Conservation (phyloP, 306 rosid species). For the Cucurbita maxima region DNA sequence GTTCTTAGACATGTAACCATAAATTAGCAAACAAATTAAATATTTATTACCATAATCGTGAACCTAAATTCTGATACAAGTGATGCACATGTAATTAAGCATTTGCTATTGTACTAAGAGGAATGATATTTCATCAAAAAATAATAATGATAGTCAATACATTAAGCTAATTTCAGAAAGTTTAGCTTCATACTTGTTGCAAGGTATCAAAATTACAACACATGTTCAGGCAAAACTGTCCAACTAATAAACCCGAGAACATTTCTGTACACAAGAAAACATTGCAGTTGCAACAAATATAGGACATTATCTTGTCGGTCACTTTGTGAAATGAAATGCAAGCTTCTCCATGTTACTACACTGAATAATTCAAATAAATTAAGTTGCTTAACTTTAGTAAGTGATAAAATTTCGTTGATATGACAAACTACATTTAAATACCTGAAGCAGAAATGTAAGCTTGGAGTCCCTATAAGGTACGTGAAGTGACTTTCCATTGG, state of each 20-base stretch:
- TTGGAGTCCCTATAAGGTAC: slow-evolving; percentile 97
- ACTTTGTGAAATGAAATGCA: not conserved
- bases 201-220: not conserved
- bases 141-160: not conserved
- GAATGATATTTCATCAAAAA: not conserved
- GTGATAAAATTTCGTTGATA: not conserved
- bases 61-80: not conserved
- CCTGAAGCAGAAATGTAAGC: slow-evolving; percentile 97
- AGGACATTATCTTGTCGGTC: not conserved
- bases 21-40: not conserved
- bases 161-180: not conserved
- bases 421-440: slow-evolving; percentile 4
- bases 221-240: not conserved
- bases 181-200: not conserved
- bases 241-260: not conserved
- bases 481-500: slow-evolving; percentile 84
- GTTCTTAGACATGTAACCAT: not conserved
- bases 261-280: not conserved
- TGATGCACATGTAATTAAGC: not conserved
- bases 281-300: not conserved
- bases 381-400: not conserved
- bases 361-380: not conserved
- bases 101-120: not conserved
- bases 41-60: not conserved
- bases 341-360: not conserved